phyloP scores from a whole-genome alignment of 148 eudicot genomes.

The Rhododendron mucronatum region DNA sequence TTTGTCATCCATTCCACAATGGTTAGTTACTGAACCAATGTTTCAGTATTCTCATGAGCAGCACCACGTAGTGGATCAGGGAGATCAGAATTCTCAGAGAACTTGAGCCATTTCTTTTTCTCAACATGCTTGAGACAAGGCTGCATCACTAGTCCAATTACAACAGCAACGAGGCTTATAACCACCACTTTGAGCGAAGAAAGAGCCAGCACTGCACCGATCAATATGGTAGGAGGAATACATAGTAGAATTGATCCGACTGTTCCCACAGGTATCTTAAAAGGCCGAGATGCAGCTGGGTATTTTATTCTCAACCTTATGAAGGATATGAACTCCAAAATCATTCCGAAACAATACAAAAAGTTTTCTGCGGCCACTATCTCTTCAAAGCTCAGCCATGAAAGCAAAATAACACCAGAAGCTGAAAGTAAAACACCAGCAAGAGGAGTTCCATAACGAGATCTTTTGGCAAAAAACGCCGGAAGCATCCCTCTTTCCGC shows the following conservation, averaged over 20 bases:
- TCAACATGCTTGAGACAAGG: constrained; percentile 10
- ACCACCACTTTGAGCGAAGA: constrained; percentile 4
- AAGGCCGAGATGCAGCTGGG: constrained; percentile 10
- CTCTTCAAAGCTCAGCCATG: constrained; percentile 10
- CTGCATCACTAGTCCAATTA: constrained; percentile 6
- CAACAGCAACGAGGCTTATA: constrained; percentile 6
- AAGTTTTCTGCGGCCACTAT: constrained; percentile 2
- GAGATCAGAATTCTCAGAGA: background rate
- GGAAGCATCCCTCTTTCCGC: constrained; percentile 14
- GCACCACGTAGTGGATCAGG: background rate
- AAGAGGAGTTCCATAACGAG: constrained; percentile 10
- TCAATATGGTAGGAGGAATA: constrained; percentile 9
- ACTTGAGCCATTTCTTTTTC: constrained; percentile 5
- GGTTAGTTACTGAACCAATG: background rate
- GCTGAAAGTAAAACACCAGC: constrained; percentile 3
- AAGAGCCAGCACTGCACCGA: background rate
- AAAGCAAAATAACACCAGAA: constrained; percentile 7
- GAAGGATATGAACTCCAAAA: constrained; percentile 12
- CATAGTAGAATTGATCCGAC: constrained; percentile 3
- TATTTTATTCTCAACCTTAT: background rate
- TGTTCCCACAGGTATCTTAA: constrained; percentile 10
- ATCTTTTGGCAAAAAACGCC: constrained; percentile 3
- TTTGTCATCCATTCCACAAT: background rate
- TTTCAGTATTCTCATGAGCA: background rate
- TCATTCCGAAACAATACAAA: constrained; percentile 10